Percentiles rank a stretch among this genome's conserved stretches.
Conservation (phyloP, 1,284 basidiomycete species). For the Cerioporus squamosus region DNA sequence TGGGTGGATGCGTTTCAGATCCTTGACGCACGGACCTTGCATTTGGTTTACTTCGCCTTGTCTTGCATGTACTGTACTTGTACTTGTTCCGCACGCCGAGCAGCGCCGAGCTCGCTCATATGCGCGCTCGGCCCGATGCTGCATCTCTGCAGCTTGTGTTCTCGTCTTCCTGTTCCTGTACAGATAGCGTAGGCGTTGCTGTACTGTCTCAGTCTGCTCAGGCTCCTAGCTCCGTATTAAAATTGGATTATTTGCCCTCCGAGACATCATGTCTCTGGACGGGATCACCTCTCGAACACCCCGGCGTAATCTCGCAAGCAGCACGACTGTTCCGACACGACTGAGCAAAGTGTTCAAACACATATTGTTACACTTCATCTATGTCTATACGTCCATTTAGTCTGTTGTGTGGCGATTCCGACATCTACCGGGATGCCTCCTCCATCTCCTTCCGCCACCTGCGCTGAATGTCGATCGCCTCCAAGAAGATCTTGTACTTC, state of each 20-base stretch:
- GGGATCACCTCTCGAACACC: too few species aligned
- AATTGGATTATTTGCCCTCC: too few species aligned
- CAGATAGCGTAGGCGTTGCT: not conserved
- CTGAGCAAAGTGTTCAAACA: not conserved
- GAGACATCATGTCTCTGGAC: too few species aligned
- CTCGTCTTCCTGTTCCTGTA: not conserved
- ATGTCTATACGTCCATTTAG: not conserved
- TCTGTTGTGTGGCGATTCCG: not conserved
- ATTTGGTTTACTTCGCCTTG: too few species aligned
- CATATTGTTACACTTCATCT: not conserved
- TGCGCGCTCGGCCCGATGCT: not conserved
- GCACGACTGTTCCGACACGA: too few species aligned
- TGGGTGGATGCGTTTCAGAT: too few species aligned
- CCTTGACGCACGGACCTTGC: too few species aligned
- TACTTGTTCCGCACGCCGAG: too few species aligned
- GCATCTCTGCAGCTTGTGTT: not conserved
- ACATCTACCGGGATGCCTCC: slow-evolving; percentile 43
- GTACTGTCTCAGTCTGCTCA: not conserved
- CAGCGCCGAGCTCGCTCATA: too few species aligned
- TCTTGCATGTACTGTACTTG: too few species aligned
- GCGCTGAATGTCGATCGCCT: slow-evolving; percentile 87
- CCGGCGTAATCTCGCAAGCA: too few species aligned
- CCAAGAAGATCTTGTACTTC: slow-evolving; percentile 94
- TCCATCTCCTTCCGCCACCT: slow-evolving; percentile 80
- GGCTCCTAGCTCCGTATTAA: not conserved